These are phyloP conservation scores for Metschnikowia hibisci DNA, from an alignment of 805 yeast species.

Conservation along the genomic window DNA sequence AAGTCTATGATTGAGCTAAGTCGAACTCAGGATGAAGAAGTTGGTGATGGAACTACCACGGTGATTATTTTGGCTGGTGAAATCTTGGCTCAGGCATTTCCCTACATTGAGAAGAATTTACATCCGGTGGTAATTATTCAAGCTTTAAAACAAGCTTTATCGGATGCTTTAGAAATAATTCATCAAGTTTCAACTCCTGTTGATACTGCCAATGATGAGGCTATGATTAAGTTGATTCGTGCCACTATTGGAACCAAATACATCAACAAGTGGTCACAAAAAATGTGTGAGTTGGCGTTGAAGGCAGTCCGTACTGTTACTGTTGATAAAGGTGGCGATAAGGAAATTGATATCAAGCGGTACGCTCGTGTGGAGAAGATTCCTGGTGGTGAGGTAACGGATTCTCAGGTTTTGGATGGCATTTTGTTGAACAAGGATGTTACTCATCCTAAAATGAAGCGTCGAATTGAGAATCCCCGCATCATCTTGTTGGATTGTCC, in stretches of 20 bases:
- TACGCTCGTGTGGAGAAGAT: conserved; percentile 92
- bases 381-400: conserved; percentile 97
- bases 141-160: conserved; percentile 85
- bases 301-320: conserved; percentile 83
- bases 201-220: conserved; percentile 76
- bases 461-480: conserved; percentile 84
- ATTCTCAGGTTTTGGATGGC: conserved; percentile 84
- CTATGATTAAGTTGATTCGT: conserved; percentile 79
- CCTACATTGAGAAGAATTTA: conserved; percentile 88
- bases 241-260: conserved; percentile 97
- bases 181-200: conserved; percentile 80
- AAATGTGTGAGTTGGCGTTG: conserved; percentile 86
- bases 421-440: conserved; percentile 93
- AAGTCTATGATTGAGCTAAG: conserved; percentile 96
- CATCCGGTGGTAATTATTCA: conserved; percentile 96
- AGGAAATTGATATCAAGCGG: conserved; percentile 89
- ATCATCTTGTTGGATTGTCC: conserved; percentile 92
- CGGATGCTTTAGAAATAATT: conserved; percentile 86
- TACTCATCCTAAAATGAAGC: conserved; percentile 97
- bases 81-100: conserved; percentile 90
- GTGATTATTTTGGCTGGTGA: conserved; percentile 97
- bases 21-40: conserved; percentile 98
- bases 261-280: conserved; percentile 82
- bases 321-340: conserved; percentile 54
- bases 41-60: conserved; percentile 97